phyloP scores from a whole-genome alignment of 352 stramenopile genomes.

The Phytophthora pinifolia region DNA sequence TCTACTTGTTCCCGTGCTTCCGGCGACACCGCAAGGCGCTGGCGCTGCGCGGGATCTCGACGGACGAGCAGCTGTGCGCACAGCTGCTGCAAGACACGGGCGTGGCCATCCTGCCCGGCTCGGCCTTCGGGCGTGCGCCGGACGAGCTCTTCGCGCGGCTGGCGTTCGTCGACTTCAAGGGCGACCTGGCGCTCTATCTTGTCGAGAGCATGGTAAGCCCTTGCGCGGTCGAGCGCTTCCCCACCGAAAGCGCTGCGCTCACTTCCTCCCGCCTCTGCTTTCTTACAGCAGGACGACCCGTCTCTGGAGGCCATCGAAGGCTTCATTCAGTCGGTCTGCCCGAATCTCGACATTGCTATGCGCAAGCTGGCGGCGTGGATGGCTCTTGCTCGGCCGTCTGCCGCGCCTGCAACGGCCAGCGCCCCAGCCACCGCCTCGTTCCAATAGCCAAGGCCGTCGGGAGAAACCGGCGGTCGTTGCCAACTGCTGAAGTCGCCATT shows the following conservation, averaged over 20 bases:
- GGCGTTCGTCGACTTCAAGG: conserved; percentile 89
- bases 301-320: conserved; percentile 71
- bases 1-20: conserved; percentile 88
- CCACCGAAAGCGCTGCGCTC: conserved; percentile 11
- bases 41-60: conserved; percentile 58
- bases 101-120: conserved; percentile 83
- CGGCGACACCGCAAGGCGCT: conserved; percentile 67
- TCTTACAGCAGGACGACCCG: conserved; percentile 58
- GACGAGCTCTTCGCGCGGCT: conserved; percentile 81
- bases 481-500: conserved; percentile 2
- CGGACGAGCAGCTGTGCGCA: conserved; percentile 73
- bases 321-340: conserved; percentile 89
- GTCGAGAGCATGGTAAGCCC: conserved; percentile 83
- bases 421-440: conserved; percentile 2
- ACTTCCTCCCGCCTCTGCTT: conserved; percentile 9
- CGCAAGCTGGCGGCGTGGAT: conserved; percentile 77
- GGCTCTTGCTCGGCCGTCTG: conserved; percentile 28
- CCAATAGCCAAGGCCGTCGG: conserved; percentile 1
- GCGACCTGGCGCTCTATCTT: conserved; percentile 83
- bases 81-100: conserved; percentile 82
- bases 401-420: conserved; percentile 14
- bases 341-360: conserved; percentile 86
- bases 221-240: neutral
- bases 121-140: conserved; percentile 74
- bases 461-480: conserved; percentile 21